phyloP scores from a whole-genome alignment of 2,329 filamentous ascomycete species.

The Geoglossum cookeanum region DNA sequence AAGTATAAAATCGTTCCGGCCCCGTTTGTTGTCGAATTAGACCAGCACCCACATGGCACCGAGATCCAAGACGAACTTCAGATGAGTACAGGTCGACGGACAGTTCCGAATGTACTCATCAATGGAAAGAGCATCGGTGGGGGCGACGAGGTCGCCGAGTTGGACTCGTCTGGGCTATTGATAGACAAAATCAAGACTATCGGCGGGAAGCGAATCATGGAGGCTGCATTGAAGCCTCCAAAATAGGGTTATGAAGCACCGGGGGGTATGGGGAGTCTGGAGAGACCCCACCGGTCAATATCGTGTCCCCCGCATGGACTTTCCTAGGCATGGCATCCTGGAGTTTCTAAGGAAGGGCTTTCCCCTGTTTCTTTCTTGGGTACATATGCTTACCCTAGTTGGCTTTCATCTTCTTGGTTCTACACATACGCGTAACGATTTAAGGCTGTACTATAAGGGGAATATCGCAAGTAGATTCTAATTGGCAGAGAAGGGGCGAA shows the following conservation, averaged over 20 bases:
- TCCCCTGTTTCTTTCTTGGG: no score
- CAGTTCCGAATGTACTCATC: slow-evolving; percentile 83
- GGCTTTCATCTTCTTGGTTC: no score
- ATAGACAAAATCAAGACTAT: slow-evolving; percentile 52
- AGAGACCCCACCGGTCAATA: no score
- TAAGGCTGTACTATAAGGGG: no score
- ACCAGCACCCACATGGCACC: slow-evolving; percentile 56
- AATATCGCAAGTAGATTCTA: no score
- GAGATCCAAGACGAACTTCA: slow-evolving; percentile 53
- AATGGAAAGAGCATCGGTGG: slow-evolving; percentile 81
- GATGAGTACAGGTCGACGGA: slow-evolving; percentile 58
- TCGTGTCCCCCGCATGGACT: no score
- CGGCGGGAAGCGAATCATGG: slow-evolving; percentile 45
- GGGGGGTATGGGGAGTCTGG: neutral
- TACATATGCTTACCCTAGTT: no score
- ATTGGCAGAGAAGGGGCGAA: no score
- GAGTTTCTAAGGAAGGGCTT: no score
- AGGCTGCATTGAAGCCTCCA: slow-evolving; percentile 6
- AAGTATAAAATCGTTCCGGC: slow-evolving; percentile 67
- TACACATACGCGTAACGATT: no score
- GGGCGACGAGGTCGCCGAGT: slow-evolving; percentile 60
- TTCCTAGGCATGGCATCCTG: no score
- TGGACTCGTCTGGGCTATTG: slow-evolving; percentile 49
- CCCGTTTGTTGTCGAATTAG: slow-evolving; percentile 80
- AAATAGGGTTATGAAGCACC: neutral